A percentile compares a stretch with the other conserved stretches of the same genome.
Conservation (phyloP, 768 basidiomycete species). For the Xerocomellus amylosporus region DNA sequence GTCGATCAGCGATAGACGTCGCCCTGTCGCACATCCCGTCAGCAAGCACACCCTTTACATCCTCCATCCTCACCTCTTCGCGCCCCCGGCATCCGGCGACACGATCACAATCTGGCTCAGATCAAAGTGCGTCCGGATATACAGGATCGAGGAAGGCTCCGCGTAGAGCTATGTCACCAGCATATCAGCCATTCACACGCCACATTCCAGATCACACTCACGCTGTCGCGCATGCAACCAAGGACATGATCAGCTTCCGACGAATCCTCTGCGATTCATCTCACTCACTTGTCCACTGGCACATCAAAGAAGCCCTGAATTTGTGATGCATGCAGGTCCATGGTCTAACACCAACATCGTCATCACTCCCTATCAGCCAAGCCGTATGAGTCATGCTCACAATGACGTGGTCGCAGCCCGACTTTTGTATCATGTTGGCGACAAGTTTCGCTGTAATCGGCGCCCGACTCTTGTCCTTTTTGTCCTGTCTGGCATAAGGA, state of each 20-base stretch:
- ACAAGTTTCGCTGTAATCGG: constrained; percentile 98
- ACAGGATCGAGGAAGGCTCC: constrained; percentile 91
- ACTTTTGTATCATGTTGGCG: constrained; percentile 93
- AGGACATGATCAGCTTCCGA: constrained; percentile 13
- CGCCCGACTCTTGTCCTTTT: constrained; percentile 98
- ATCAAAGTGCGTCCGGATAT: constrained; percentile 91
- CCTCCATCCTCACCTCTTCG: constrained; percentile 69
- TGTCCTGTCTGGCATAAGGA: constrained; percentile 97
- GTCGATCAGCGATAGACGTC: constrained; percentile 92
- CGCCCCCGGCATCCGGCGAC: constrained; percentile 96
- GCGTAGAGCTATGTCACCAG: constrained; percentile 69
- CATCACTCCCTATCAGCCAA: background rate
- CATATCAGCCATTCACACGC: constrained; percentile 21
- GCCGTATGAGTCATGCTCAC: constrained; percentile 46
- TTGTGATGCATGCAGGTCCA: constrained; percentile 98
- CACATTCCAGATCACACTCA: constrained; percentile 37
- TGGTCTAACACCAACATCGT: constrained; percentile 56
- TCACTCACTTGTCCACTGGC: constrained; percentile 95
- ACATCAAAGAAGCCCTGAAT: constrained; percentile 99
- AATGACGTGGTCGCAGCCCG: constrained; percentile 96
- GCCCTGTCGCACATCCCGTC: constrained; percentile 54
- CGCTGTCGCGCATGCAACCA: constrained; percentile 35
- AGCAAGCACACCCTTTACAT: constrained; percentile 5
- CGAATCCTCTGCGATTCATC: background rate
- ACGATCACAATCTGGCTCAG: constrained; percentile 88